These are phyloP conservation scores for Ilyonectria robusta DNA, from an alignment of 2,329 filamentous ascomycete species.

Conservation along the genomic window DNA sequence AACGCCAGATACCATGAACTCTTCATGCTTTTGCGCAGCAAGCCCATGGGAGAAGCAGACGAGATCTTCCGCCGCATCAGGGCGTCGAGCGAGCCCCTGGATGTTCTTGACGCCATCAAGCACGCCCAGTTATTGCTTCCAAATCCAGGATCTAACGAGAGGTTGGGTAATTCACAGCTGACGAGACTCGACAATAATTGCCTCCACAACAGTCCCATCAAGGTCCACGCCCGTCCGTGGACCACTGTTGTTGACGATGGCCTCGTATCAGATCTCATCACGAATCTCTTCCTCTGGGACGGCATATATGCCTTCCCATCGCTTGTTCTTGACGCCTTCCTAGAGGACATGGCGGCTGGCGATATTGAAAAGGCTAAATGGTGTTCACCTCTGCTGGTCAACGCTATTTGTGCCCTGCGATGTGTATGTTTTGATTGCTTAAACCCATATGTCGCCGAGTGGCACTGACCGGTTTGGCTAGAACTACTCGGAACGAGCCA, in stretches of 20 bases:
- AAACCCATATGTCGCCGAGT: background rate
- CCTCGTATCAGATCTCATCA: slow-evolving; percentile 10
- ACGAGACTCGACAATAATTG: background rate
- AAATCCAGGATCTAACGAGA: background rate
- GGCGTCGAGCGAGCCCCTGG: background rate
- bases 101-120: background rate
- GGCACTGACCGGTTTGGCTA: background rate
- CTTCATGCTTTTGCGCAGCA: background rate
- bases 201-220: background rate
- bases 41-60: background rate
- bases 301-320: background rate
- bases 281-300: slow-evolving; percentile 5
- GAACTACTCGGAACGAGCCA: slow-evolving; percentile 2
- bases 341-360: background rate
- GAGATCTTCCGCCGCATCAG: background rate
- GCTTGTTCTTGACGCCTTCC: background rate
- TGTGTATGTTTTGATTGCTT: background rate
- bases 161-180: background rate
- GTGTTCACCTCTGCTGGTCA: slow-evolving; percentile 8
- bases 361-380: background rate
- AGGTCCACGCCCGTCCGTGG: slow-evolving; percentile 10
- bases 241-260: slow-evolving; percentile 2
- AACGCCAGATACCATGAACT: background rate
- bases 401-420: slow-evolving; percentile 5
- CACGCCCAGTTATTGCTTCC: background rate